Conservation (phyloP, 78 protist species). For the Capsaspora owczarzaki region DNA sequence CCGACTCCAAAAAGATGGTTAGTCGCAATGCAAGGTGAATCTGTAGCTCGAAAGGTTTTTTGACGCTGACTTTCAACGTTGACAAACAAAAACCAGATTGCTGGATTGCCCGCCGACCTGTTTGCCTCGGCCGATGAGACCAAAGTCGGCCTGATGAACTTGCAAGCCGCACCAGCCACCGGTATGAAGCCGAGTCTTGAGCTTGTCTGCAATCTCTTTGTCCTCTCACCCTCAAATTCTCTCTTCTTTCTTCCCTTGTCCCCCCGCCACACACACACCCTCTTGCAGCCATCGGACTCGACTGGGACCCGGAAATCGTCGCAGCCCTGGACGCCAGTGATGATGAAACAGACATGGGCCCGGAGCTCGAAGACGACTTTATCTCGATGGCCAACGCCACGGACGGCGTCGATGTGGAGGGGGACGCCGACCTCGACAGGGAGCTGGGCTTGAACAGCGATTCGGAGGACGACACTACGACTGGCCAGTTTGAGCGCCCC, state of each 20-base stretch:
- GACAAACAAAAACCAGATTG: neutral
- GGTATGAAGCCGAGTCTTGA: neutral
- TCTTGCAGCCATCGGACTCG: slow-evolving; percentile 2
- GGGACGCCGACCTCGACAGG: slow-evolving; percentile 10
- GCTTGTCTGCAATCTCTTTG: neutral
- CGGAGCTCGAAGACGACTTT: slow-evolving; percentile 21
- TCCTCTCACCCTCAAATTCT: neutral
- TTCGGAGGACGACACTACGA: neutral
- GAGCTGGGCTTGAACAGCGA: neutral
- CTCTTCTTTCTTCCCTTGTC: neutral
- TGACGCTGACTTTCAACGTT: neutral
- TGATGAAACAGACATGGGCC: slow-evolving; percentile 6
- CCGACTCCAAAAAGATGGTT: neutral
- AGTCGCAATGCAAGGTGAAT: neutral
- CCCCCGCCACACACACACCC: too few relatives aligned
- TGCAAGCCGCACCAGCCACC: slow-evolving; percentile 6
- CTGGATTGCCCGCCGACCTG: neutral
- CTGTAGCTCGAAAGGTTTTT: too few relatives aligned
- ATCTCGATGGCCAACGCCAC: neutral
- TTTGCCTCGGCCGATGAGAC: slow-evolving; percentile 10
- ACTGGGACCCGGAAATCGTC: slow-evolving; percentile 20
- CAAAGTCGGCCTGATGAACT: slow-evolving; percentile 12
- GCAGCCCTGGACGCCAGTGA: slow-evolving; percentile 2
- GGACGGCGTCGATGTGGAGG: too few relatives aligned
- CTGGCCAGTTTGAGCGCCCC: too few relatives aligned